Evolutionary conservation across 768 basidiomycete genomes (phyloP).

Genomic region (Lepiota brunneoincarnata): DNA sequence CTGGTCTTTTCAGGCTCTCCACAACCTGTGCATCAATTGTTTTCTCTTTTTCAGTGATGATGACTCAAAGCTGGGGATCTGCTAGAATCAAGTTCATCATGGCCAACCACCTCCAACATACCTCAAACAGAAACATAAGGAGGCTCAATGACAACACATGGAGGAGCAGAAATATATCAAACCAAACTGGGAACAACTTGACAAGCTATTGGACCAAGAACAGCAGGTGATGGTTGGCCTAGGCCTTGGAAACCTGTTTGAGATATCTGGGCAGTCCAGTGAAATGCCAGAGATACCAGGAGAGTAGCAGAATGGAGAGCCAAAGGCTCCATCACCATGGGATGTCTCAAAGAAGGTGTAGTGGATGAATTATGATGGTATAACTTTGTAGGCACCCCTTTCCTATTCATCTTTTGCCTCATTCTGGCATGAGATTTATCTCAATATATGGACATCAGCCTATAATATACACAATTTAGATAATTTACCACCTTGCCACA

Average conservation of each 20-base stretch:
- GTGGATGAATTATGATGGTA: neutral
- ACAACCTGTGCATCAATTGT: constrained; percentile 19
- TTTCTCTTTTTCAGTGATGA: neutral
- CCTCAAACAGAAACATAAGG: constrained; percentile 48
- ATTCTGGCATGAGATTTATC: no score
- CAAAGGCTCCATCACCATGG: neutral
- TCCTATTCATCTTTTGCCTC: neutral
- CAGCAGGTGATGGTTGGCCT: constrained; percentile 39
- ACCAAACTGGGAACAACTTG: constrained; percentile 31
- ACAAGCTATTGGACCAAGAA: constrained; percentile 26
- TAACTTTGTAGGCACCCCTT: constrained; percentile 3
- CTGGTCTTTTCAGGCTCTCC: constrained; percentile 39
- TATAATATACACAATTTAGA: no score
- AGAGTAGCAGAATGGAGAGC: neutral
- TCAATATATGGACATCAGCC: no score
- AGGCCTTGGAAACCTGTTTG: constrained; percentile 46
- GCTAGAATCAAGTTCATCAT: constrained; percentile 19
- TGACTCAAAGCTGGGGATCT: neutral
- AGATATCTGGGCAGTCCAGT: constrained; percentile 35
- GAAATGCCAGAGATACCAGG: constrained; percentile 9
- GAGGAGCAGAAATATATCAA: constrained; percentile 50
- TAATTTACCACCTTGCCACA: neutral
- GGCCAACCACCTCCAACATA: constrained; percentile 44
- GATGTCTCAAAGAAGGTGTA: constrained; percentile 6
- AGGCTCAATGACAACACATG: constrained; percentile 47